Conservation (phyloP, 2,329 filamentous ascomycete genomes). For the Thelonectria rubi region DNA sequence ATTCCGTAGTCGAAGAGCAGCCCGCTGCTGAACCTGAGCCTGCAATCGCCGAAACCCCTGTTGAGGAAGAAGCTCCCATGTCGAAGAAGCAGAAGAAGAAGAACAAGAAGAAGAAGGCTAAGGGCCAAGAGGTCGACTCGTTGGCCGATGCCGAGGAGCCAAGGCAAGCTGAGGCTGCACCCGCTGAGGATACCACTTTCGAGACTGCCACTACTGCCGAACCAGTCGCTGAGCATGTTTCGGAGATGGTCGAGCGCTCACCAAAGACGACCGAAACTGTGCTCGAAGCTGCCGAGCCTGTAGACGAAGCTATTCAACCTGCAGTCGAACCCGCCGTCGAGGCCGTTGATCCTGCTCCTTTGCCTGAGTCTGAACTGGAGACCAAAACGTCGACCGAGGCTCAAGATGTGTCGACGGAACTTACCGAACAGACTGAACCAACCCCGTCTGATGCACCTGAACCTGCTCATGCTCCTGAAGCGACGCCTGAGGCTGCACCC, state of each 20-base stretch:
- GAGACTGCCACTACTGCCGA: slow-evolving; percentile 5
- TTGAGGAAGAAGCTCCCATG: slow-evolving; percentile 12
- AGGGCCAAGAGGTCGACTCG: slow-evolving; percentile 7
- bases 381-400: neutral
- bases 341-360: neutral
- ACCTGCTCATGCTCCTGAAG: neutral
- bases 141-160: slow-evolving; percentile 6
- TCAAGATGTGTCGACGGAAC: neutral
- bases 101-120: slow-evolving; percentile 27
- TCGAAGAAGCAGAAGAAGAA: slow-evolving; percentile 40
- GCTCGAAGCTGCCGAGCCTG: neutral
- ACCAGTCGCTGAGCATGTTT: neutral
- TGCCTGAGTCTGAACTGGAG: neutral
- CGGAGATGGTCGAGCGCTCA: neutral
- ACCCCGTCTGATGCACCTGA: neutral
- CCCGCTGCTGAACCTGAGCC: slow-evolving; percentile 4
- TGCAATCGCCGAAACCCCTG: slow-evolving; percentile 13
- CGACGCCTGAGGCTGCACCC: neutral
- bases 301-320: neutral
- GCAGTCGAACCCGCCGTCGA: neutral
- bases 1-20: slow-evolving; percentile 3
- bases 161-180: slow-evolving; percentile 1
- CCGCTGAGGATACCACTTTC: slow-evolving; percentile 12
- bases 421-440: neutral
- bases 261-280: neutral